Base-by-base conservation (phyloP, 73 alveolate species). In the Uronychia binucleata region DNA sequence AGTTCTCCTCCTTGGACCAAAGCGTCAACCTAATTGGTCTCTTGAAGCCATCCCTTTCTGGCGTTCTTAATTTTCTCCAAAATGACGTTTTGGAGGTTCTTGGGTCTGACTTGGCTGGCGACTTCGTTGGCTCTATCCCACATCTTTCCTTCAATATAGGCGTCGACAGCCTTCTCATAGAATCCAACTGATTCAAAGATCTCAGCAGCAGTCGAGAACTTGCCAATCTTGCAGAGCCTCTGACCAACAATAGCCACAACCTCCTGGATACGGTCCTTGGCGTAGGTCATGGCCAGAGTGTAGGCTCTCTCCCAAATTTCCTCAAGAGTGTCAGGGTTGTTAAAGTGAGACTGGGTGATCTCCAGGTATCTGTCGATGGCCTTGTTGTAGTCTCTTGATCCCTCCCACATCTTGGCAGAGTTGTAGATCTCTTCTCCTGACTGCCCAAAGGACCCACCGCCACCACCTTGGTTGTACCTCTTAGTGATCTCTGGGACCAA, bases 361-460 rank as follows among this genome's bases (percentile, higher is more conserved):
- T 97, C 96, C 76, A 98, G 93, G 86, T 97, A 98, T 33, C 96
- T 93, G 83, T 98, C 99, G 57, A 98, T 96, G 13, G 99, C 99
- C 78, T 93, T 97, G 82, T 91, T 84, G 82, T 93, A 97, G 87
- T 98, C 99, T 86, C 99, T 96, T 28, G 93, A 80, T 81, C 95
- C 98, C 91, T 97, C 99, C 97, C 97, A 97, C 92, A 98, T 94
- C 90, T 96, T 96, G 26, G 99, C 99, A 74, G 97, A 87, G 81
- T 96, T 94, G 33, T 91, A 85, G 46, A 96, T 88, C 46, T 96
- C 98, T 57, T 98, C 99, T 0, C 94, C 98, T 14, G 96, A 79
- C 19, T 91, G 93, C 34, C 57, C 79, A 26, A 33, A 33, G 1
- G 90, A 29, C 33, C 94, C 90, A 46, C 86, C 58, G 85, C 91